These are phyloP conservation scores for Cronartium quercuum DNA, from an alignment of 1,284 basidiomycete genomes.

Conservation along the genomic window DNA sequence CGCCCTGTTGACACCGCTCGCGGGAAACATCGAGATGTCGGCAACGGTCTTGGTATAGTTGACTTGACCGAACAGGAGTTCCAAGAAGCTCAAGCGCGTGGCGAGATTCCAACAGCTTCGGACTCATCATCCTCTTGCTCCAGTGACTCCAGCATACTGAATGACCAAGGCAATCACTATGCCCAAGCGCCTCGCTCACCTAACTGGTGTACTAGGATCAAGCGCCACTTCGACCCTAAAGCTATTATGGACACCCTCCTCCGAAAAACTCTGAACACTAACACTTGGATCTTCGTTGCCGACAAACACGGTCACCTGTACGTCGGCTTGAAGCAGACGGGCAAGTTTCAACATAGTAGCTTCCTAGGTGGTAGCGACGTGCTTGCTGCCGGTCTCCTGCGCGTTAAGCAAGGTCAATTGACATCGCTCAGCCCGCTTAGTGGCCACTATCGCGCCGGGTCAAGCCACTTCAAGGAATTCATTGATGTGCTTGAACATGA, in stretches of 20 bases:
- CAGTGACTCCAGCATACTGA: not conserved
- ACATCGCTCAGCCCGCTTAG: slow-evolving; percentile 62
- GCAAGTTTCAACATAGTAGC: slow-evolving; percentile 63
- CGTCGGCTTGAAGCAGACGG: slow-evolving; percentile 62
- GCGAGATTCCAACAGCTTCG: slow-evolving; percentile 21
- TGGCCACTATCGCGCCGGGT: slow-evolving; percentile 62
- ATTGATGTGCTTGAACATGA: slow-evolving; percentile 55
- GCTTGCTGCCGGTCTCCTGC: slow-evolving; percentile 58
- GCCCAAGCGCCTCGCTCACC: not conserved
- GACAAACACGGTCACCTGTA: slow-evolving; percentile 59
- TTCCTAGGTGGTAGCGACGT: slow-evolving; percentile 55
- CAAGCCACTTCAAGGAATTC: slow-evolving; percentile 65
- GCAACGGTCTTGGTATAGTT: slow-evolving; percentile 48
- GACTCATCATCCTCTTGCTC: slow-evolving; percentile 38
- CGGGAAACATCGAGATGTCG: slow-evolving; percentile 45
- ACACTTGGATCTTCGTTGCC: slow-evolving; percentile 42
- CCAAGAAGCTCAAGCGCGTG: slow-evolving; percentile 35
- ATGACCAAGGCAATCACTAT: slow-evolving; percentile 24
- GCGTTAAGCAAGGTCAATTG: slow-evolving; percentile 61
- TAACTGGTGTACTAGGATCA: slow-evolving; percentile 45
- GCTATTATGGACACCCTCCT: slow-evolving; percentile 59
- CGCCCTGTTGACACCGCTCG: slow-evolving; percentile 53
- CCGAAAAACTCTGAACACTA: slow-evolving; percentile 54
- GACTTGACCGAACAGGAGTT: slow-evolving; percentile 43
- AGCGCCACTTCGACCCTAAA: slow-evolving; percentile 55